Base-by-base conservation (phyloP, 495 filamentous ascomycete species). In the Neurospora sp. region DNA sequence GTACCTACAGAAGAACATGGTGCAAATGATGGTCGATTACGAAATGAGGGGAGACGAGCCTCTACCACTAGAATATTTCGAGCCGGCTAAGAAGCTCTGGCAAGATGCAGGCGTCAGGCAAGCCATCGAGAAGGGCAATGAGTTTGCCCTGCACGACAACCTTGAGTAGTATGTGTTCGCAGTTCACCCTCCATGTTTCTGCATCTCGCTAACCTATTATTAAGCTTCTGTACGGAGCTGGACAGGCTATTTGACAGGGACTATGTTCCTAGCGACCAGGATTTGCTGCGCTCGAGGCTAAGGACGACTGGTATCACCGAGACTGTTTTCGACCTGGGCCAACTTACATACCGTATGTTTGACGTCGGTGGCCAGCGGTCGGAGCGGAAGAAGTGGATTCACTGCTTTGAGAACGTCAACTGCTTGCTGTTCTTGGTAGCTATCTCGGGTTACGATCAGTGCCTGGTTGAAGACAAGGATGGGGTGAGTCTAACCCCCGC, bases 331-430 rank as follows among this genome's bases (percentile, higher is more conserved):
- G 94, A 97, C 80, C 87, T 98, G 31, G 94, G 95, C 38, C 89
- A 94, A 75, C 89, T 98, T 81, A 98, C 95, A 75, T 99, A 98
- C 82, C 90, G 94, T 70, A 99, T 99, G 96, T 98, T 98, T 84
- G 96, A 99, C 78, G 96, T 99, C 73, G 96, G 96, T 77, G 96
- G 96, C 70, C 96, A 99, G 82, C 86, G 96, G 76, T 98, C 96
- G 31, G 96, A 99, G 77, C 91, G 96, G 70, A 99, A 99, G 88
- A 99, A 99, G 83, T 99, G 96, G 96, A 98, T 99, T 75, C 96
- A 99, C 79, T 98, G 96, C 83, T 99, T 99, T 81, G 96, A 99
- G 79, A 97, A 97, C 77, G 96, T 99, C 74, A 94, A 93, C 72
- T 92, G 91, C 79, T 85, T 99, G 44, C 86, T 99, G 66, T 99